These are phyloP conservation scores for Vinca minor DNA, from an alignment of 257 asterid genomes.

Conservation along the genomic window DNA sequence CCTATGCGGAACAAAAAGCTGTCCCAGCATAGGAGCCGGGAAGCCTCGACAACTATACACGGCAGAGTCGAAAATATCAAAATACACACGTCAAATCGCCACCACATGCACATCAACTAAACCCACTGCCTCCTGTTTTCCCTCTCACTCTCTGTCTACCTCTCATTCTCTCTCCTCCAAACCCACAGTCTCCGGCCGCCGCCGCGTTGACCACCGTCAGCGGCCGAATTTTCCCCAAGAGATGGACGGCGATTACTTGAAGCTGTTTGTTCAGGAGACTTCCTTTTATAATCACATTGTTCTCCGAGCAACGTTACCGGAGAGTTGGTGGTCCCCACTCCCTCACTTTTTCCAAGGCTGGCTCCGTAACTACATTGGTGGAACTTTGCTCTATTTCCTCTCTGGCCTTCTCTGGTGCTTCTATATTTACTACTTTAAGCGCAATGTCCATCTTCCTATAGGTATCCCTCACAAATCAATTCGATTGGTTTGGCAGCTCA, in stretches of 20 bases:
- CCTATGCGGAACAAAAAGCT: too few relatives aligned
- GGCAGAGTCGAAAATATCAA: too few relatives aligned
- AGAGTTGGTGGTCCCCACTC: slow-evolving; percentile 45
- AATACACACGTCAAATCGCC: too few relatives aligned
- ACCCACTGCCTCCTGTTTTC: too few relatives aligned
- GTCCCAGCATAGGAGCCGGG: too few relatives aligned
- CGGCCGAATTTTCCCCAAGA: background rate
- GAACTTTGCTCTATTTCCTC: slow-evolving; percentile 47
- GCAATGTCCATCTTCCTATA: slow-evolving; percentile 61
- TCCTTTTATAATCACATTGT: slow-evolving; percentile 72
- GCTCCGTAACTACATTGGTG: slow-evolving; percentile 81
- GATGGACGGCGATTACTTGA: slow-evolving; percentile 24
- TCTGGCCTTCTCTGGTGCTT: slow-evolving; percentile 77
- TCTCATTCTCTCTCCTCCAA: too few relatives aligned
- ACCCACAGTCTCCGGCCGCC: too few relatives aligned
- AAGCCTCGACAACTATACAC: too few relatives aligned
- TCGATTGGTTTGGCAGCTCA: background rate
- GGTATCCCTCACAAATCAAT: slow-evolving; percentile 36
- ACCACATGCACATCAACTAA: too few relatives aligned
- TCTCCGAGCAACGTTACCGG: slow-evolving; percentile 49
- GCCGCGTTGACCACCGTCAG: background rate
- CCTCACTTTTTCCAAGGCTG: slow-evolving; percentile 66
- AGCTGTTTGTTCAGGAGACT: slow-evolving; percentile 57
- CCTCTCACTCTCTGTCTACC: too few relatives aligned
- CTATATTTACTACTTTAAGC: slow-evolving; percentile 71